These are phyloP conservation scores for Saturnispora sanitii DNA, from an alignment of 805 yeast species.

Conservation along the genomic window DNA sequence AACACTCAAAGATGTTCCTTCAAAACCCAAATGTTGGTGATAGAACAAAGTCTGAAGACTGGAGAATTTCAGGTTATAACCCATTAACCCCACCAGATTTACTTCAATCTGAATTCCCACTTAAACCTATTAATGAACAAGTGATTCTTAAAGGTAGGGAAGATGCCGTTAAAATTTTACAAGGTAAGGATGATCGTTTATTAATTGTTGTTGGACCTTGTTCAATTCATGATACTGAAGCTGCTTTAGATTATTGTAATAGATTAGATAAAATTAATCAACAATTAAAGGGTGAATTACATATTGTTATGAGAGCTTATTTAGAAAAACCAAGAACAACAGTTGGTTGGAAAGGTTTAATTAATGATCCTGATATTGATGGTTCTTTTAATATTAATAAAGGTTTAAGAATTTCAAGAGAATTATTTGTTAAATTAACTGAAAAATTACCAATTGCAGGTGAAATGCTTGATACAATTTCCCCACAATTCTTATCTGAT, in stretches of 20 bases:
- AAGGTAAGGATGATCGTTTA: conserved; percentile 79
- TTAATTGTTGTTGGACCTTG: conserved; percentile 94
- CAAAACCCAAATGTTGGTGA: conserved; percentile 80
- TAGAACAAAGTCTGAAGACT: conserved; percentile 64
- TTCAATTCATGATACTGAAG: conserved; percentile 87
- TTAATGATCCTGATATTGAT: conserved; percentile 94
- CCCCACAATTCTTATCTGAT: conserved; percentile 92
- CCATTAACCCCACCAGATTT: conserved; percentile 94
- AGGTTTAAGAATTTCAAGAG: conserved; percentile 83
- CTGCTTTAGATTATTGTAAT: conserved; percentile 82
- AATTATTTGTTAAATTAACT: conserved; percentile 76
- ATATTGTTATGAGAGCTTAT: conserved; percentile 94
- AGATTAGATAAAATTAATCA: conserved; percentile 50
- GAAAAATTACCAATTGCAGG: conserved; percentile 86
- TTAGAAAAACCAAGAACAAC: conserved; percentile 97
- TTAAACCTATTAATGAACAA: conserved; percentile 47
- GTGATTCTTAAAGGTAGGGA: conserved; percentile 70
- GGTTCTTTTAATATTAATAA: conserved; percentile 89
- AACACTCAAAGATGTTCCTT: conserved; percentile 55
- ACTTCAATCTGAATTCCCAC: conserved; percentile 75
- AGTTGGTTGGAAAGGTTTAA: conserved; percentile 98
- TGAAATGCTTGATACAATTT: conserved; percentile 95
- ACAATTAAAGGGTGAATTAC: conserved; percentile 61
- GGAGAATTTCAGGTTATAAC: conserved; percentile 81
- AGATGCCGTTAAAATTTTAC: conserved; percentile 58